phyloP scores from a whole-genome alignment of 148 eudicot genomes.

The Rhododendron ferrugineum region DNA sequence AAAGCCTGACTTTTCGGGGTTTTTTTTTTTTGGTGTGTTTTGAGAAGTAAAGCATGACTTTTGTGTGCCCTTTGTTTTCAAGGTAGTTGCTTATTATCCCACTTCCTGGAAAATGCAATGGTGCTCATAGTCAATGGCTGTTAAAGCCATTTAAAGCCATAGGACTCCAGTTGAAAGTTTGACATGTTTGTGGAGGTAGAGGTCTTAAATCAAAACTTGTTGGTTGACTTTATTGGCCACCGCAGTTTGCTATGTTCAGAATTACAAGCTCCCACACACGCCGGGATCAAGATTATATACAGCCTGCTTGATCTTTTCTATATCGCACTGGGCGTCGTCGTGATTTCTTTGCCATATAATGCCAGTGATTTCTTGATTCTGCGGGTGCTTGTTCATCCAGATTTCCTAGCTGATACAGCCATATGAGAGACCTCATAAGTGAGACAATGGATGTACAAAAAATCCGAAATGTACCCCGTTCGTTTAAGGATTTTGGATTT shows the following conservation, averaged over 20 bases:
- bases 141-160: background rate
- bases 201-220: background rate
- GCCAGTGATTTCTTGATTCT: conserved; percentile 6
- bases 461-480: no score
- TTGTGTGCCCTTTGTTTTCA: background rate
- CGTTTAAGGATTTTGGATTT: no score
- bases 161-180: background rate
- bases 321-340: conserved; percentile 31
- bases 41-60: background rate
- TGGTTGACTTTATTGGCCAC: background rate
- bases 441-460: background rate
- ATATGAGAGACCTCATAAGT: background rate
- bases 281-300: conserved; percentile 18
- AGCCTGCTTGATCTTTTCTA: conserved; percentile 72
- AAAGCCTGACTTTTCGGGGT: no score
- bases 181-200: background rate
- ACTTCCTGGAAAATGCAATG: background rate
- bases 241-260: background rate
- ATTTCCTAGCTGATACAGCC: background rate
- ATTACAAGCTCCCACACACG: background rate
- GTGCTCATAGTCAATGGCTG: background rate
- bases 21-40: no score
- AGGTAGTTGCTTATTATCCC: background rate
- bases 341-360: conserved; percentile 77
- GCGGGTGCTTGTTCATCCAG: conserved; percentile 9